These are phyloP conservation scores for Fusarium scirpi DNA, from an alignment of 2,329 filamentous ascomycete genomes.

Conservation along the genomic window DNA sequence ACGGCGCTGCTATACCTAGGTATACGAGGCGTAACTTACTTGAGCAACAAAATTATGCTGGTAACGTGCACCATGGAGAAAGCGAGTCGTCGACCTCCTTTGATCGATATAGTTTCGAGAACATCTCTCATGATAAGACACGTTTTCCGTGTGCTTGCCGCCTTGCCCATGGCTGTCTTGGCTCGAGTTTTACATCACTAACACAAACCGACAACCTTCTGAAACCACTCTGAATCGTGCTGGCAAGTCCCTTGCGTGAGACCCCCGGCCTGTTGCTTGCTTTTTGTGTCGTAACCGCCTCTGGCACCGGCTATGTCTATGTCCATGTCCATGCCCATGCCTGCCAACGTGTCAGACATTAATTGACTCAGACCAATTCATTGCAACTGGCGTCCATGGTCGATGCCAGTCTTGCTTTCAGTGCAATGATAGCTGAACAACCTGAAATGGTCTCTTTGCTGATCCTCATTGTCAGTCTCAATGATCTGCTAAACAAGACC, in stretches of 20 bases:
- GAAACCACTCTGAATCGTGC: constrained; percentile 29
- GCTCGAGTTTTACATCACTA: constrained; percentile 12
- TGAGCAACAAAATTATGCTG: not conserved
- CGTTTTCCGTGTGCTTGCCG: not conserved
- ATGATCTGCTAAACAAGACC: not conserved
- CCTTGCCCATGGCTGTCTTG: not conserved
- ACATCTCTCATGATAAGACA: not conserved
- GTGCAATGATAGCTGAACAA: not conserved
- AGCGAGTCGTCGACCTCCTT: not conserved
- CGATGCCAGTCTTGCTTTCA: constrained; percentile 9
- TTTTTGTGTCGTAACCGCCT: constrained; percentile 18
- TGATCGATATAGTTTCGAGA: not conserved
- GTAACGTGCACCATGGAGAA: not conserved
- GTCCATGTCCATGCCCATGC: constrained; percentile 6
- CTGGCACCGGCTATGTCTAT: constrained; percentile 16
- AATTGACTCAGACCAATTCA: constrained; percentile 23
- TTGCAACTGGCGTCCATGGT: not conserved
- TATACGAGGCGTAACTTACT: constrained; percentile 6
- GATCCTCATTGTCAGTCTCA: constrained; percentile 6
- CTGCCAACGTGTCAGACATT: constrained; percentile 29
- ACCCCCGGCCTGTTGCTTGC: constrained; percentile 7
- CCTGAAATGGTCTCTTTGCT: not conserved
- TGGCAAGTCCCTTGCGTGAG: constrained; percentile 26
- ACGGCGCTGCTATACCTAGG: not conserved
- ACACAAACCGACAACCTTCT: constrained; percentile 15